These are phyloP conservation scores for Onygenales sp. DNA, from an alignment of 2,329 filamentous ascomycete species.

Conservation along the genomic window DNA sequence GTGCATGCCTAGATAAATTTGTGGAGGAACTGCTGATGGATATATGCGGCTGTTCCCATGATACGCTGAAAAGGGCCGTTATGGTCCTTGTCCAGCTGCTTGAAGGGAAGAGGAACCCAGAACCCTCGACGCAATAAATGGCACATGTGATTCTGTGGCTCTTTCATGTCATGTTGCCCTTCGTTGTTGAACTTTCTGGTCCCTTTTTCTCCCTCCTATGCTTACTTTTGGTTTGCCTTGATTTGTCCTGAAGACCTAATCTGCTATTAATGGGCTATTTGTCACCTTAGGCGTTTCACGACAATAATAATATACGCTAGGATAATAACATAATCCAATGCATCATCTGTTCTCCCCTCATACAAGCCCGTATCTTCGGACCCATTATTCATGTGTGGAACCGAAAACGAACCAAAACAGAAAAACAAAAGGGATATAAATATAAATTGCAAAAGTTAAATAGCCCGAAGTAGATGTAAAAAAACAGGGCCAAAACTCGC, in stretches of 20 bases:
- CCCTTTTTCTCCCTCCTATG: background rate
- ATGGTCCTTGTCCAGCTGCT: constrained; percentile 29
- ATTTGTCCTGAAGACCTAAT: too few species aligned
- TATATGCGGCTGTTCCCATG: constrained; percentile 26
- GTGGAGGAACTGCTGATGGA: constrained; percentile 28
- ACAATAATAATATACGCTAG: too few species aligned
- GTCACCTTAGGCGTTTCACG: too few species aligned
- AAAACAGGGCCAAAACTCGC: background rate
- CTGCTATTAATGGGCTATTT: too few species aligned
- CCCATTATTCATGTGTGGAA: background rate
- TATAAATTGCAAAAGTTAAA: background rate
- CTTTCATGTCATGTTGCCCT: background rate
- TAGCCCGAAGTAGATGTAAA: background rate
- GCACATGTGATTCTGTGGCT: background rate
- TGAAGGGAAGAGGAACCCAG: constrained; percentile 18
- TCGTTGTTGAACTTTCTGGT: background rate
- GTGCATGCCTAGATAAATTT: constrained; percentile 23
- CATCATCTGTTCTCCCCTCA: too few species aligned
- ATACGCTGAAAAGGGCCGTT: constrained; percentile 27
- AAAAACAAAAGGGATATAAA: background rate
- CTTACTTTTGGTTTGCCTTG: too few species aligned
- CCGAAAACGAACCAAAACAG: too few species aligned
- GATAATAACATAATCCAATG: too few species aligned
- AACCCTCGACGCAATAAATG: background rate
- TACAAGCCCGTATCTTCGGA: too few species aligned